These are phyloP conservation scores for Ophiostoma montium DNA, from an alignment of 2,329 filamentous ascomycete species.

Conservation along the genomic window DNA sequence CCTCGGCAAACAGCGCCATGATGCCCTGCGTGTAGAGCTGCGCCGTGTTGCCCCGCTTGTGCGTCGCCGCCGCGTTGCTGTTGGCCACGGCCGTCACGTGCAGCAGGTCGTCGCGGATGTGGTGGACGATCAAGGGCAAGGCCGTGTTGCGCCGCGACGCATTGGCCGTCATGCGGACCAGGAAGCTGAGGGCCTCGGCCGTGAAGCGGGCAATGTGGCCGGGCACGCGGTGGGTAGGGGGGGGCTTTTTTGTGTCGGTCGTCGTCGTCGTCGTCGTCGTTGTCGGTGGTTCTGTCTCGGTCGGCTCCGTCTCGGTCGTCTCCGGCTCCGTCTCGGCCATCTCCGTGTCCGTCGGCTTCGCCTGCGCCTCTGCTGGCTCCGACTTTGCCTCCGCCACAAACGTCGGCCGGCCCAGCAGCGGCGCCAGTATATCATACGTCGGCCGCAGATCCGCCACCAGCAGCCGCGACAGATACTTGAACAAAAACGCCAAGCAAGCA, in stretches of 20 bases:
- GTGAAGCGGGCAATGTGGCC: slow-evolving; percentile 83
- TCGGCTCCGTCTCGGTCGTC: not conserved
- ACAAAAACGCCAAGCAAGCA: slow-evolving; percentile 81
- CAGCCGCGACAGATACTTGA: slow-evolving; percentile 89
- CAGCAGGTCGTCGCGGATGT: slow-evolving; percentile 51
- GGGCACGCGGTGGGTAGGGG: slow-evolving; percentile 43
- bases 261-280: not conserved
- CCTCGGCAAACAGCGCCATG: slow-evolving; percentile 85
- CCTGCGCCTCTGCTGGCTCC: not conserved
- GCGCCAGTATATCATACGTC: slow-evolving; percentile 68
- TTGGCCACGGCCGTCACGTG: slow-evolving; percentile 21
- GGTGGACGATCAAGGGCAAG: slow-evolving; percentile 54
- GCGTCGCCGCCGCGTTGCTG: slow-evolving; percentile 29
- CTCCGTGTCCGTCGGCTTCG: no score
- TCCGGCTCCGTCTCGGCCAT: no score
- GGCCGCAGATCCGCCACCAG: slow-evolving; percentile 75
- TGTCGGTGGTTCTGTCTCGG: not conserved
- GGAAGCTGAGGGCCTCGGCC: slow-evolving; percentile 86
- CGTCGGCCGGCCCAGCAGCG: slow-evolving; percentile 62
- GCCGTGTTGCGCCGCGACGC: slow-evolving; percentile 56
- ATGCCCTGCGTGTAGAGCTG: slow-evolving; percentile 70
- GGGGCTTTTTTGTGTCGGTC: not conserved
- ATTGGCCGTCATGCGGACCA: slow-evolving; percentile 76
- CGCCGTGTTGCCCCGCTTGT: slow-evolving; percentile 20
- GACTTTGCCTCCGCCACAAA: not conserved